Evolutionary conservation across 148 eudicot genomes (phyloP), one percentile per base, ranked within the genome.

Genomic region (Rhododendron mucronatum): DNA sequence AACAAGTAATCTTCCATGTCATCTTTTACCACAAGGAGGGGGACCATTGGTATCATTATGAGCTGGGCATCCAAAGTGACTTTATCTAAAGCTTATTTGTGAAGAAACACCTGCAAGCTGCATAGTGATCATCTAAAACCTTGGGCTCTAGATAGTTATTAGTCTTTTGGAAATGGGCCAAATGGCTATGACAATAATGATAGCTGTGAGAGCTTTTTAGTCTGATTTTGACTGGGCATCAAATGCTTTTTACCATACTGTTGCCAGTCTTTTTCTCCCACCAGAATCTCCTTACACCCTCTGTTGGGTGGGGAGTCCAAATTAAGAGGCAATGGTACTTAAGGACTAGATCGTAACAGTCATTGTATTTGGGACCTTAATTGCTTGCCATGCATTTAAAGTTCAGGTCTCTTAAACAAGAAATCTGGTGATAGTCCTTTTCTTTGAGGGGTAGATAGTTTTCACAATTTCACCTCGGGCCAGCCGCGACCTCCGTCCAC

Each of bases 401-500:
- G 28, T 63, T 23, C 7, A 7, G 69, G 28, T 63, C 28, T 63
- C 12, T 63, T 8, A 9, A 23, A 30, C 7, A 15, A 16, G 16
- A 53, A 53, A 53, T 53, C 57, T 33, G 35, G 12, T 53, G 59
- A 59, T 59, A 21, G 23, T 59, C 2, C 67, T 21, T 59, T 20
- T 59, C 9, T 59, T 21, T 63, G 28, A 63, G 69, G 69, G 69
- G 11, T 18, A 63, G 23, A 63, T 23, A 63, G 69, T 63, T 63
- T 63, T 18, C 16, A 59, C n/a, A 30, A 30, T 30, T 30, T 30
- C 98, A 95, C 37, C 90, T 88, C 0, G 97, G 98, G 1, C 97
- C 97, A 28, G 95, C 97, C 1, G 90, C 88, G 57, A 94, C 83
- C 92, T 95, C 97, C 45, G 98, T 94, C 98, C 97, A 95, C 86